Evolutionary conservation across 495 filamentous ascomycete genomes (phyloP).

Genomic region (Rostrohypoxylon terebratum): DNA sequence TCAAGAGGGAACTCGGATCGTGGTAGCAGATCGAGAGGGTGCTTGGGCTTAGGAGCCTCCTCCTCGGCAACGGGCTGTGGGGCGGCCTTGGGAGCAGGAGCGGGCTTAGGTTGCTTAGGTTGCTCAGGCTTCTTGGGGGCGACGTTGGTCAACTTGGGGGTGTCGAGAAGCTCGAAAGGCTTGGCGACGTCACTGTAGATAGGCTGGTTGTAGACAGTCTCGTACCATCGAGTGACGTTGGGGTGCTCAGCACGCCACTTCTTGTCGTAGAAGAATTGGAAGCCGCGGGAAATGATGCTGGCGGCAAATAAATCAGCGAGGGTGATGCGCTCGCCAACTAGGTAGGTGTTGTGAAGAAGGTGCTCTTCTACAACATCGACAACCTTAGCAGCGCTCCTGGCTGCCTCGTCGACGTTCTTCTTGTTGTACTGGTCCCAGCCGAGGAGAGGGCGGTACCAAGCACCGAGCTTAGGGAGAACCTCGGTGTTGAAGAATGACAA

Average conservation of each 20-base stretch:
- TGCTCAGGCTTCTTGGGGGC: constrained; percentile 86
- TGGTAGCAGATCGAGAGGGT: constrained; percentile 89
- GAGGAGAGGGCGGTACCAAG: constrained; percentile 89
- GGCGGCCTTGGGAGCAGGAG: constrained; percentile 68
- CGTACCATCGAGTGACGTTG: constrained; percentile 91
- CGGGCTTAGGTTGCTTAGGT: constrained; percentile 67
- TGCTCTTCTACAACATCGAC: constrained; percentile 82
- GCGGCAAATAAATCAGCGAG: constrained; percentile 91
- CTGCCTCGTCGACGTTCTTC: constrained; percentile 87
- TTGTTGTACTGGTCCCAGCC: constrained; percentile 93
- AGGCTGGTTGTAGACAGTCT: constrained; percentile 90
- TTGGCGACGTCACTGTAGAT: constrained; percentile 83
- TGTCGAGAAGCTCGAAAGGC: constrained; percentile 81
- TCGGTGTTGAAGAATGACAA: constrained; percentile 90
- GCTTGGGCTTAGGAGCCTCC: constrained; percentile 88
- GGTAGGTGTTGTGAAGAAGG: constrained; percentile 93
- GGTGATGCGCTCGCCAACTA: constrained; percentile 96
- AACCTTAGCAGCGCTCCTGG: constrained; percentile 73
- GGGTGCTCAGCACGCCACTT: constrained; percentile 82
- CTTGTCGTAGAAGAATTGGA: constrained; percentile 91
- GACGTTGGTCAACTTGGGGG: constrained; percentile 82
- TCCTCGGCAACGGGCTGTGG: constrained; percentile 74
- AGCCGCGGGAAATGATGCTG: constrained; percentile 81
- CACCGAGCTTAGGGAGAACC: constrained; percentile 77
- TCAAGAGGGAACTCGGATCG: constrained; percentile 85